phyloP scores from a whole-genome alignment of 495 filamentous ascomycete species.

The Aspergillus coremiiformis region DNA sequence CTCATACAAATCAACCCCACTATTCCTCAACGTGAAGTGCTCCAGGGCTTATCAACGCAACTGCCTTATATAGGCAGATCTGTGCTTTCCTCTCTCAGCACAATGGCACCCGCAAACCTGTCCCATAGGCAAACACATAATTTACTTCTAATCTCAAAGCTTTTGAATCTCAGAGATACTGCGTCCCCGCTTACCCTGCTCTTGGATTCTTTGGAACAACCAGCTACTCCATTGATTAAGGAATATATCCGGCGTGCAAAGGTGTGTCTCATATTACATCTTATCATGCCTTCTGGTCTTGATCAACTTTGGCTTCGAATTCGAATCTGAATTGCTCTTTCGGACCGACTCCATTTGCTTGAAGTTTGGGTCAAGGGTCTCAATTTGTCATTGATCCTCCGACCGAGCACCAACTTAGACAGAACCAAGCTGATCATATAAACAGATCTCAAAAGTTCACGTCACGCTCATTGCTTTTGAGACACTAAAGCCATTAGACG shows the following conservation, averaged over 20 bases:
- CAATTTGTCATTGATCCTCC: neutral
- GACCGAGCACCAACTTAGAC: neutral
- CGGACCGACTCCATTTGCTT: neutral
- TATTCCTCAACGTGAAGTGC: neutral
- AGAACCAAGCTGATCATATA: neutral
- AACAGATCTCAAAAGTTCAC: slow-evolving; percentile 48
- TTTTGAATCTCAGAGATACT: slow-evolving; percentile 68
- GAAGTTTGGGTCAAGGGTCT: neutral
- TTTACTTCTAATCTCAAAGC: slow-evolving; percentile 74
- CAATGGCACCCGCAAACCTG: slow-evolving; percentile 37
- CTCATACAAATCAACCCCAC: slow-evolving; percentile 15
- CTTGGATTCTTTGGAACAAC: slow-evolving; percentile 79
- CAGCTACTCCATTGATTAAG: slow-evolving; percentile 57
- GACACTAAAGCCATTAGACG: slow-evolving; percentile 52
- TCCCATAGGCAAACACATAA: slow-evolving; percentile 78
- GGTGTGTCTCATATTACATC: slow-evolving; percentile 39
- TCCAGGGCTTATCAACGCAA: neutral
- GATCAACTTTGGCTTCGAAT: neutral
- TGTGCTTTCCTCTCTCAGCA: neutral
- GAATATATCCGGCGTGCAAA: slow-evolving; percentile 73
- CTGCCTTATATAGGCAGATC: neutral
- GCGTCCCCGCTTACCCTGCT: slow-evolving; percentile 81
- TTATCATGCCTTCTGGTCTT: neutral
- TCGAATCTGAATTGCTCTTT: neutral
- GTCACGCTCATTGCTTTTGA: slow-evolving; percentile 73